Percentiles rank a stretch among this genome's conserved stretches.
Conservation (phyloP, 495 filamentous ascomycete species). For the Monascus purpureus region DNA sequence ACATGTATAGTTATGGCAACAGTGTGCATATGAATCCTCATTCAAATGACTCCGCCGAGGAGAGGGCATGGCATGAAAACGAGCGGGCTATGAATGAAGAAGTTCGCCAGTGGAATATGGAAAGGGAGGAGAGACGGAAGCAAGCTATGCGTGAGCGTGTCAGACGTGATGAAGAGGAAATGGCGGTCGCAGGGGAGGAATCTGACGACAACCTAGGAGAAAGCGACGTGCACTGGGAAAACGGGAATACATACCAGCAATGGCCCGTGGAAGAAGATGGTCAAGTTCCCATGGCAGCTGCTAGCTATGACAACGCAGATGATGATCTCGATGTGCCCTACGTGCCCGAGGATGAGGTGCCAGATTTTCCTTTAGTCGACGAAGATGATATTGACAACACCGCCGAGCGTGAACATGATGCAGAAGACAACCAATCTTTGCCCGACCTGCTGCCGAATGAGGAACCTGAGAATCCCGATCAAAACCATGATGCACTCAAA, state of each 20-base stretch:
- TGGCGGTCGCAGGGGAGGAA: constrained; percentile 2
- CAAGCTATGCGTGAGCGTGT: constrained; percentile 6
- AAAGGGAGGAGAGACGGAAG: constrained; percentile 9
- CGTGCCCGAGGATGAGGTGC: no score
- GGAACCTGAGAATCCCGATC: background rate
- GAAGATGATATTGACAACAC: no score
- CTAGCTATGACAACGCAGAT: background rate
- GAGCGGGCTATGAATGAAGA: constrained; percentile 4
- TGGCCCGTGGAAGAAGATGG: no score
- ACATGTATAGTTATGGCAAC: constrained; percentile 18
- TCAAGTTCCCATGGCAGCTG: background rate
- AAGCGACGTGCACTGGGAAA: background rate
- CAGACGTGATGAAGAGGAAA: constrained; percentile 5
- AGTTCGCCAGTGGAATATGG: constrained; percentile 3
- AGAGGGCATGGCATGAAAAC: constrained; percentile 4
- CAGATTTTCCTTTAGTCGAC: no score
- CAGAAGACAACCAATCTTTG: background rate
- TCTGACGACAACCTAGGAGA: no score
- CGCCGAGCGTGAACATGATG: no score
- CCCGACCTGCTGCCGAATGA: background rate
- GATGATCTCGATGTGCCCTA: no score
- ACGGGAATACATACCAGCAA: background rate
- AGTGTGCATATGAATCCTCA: constrained; percentile 21
- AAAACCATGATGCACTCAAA: background rate
- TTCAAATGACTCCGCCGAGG: constrained; percentile 12